Evolutionary conservation across 805 yeast genomes (phyloP).

Genomic region (Metschnikowia peoriensis): DNA sequence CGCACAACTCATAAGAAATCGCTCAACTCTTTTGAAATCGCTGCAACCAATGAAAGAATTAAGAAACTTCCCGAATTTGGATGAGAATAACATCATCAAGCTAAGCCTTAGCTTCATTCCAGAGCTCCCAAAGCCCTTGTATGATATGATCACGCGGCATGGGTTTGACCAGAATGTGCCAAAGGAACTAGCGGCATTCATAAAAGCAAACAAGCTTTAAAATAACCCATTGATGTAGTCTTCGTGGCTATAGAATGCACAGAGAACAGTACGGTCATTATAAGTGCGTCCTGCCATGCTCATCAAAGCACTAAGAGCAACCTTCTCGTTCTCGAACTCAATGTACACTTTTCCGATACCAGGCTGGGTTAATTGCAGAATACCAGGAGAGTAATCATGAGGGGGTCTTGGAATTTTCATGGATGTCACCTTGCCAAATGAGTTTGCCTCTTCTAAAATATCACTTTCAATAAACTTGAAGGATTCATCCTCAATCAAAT

Average conservation of each 20-base stretch:
- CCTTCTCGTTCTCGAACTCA: slow-evolving; percentile 52
- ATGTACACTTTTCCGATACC: slow-evolving; percentile 75
- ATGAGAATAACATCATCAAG: slow-evolving; percentile 72
- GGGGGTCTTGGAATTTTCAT: slow-evolving; percentile 64
- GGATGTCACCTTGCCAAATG: slow-evolving; percentile 50
- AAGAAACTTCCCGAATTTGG: slow-evolving; percentile 68
- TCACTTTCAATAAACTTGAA: slow-evolving; percentile 52
- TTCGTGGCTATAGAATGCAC: slow-evolving; percentile 56
- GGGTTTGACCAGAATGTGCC: slow-evolving; percentile 51
- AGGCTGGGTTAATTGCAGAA: slow-evolving; percentile 40
- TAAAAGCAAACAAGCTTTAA: slow-evolving; percentile 14
- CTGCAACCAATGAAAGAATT: slow-evolving; percentile 72
- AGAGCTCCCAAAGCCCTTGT: slow-evolving; percentile 64
- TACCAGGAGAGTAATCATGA: slow-evolving; percentile 44
- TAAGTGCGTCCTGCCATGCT: slow-evolving; percentile 64
- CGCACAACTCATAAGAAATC: slow-evolving; percentile 72
- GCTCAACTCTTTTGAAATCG: slow-evolving; percentile 59
- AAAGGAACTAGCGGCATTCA: slow-evolving; percentile 25
- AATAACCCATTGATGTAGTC: slow-evolving; percentile 51
- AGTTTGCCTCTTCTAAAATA: slow-evolving; percentile 47
- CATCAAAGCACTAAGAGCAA: slow-evolving; percentile 56
- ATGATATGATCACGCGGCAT: slow-evolving; percentile 62
- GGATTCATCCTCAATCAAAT: slow-evolving; percentile 50
- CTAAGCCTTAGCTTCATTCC: slow-evolving; percentile 78
- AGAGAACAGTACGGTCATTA: slow-evolving; percentile 65